Percentiles rank a stretch among this genome's conserved stretches.
phyloP scores from a whole-genome alignment of 192 early-diverging fungal genomes.

The Podila horticola region DNA sequence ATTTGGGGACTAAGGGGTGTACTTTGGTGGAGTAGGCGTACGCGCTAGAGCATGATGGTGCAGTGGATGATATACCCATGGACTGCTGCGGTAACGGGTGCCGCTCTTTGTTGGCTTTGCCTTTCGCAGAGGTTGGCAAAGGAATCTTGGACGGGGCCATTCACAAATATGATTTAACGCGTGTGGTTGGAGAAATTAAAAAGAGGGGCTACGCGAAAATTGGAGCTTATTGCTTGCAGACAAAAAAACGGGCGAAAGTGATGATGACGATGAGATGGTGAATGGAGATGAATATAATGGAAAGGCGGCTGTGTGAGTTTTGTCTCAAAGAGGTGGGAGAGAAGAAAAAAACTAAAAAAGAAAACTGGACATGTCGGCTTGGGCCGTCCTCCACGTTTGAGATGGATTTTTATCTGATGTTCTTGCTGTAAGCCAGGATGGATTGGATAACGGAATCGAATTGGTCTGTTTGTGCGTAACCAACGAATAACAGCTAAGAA shows the following conservation, averaged over 20 bases:
- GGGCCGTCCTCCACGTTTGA: no score
- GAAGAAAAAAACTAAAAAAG: background rate
- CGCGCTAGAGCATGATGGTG: no score
- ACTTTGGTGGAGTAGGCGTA: no score
- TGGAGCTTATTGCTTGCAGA: no score
- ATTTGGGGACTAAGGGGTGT: no score
- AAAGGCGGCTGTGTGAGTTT: background rate
- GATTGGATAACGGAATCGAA: slow-evolving; percentile 23
- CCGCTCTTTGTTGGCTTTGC: slow-evolving; percentile 1
- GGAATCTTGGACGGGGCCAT: slow-evolving; percentile 26
- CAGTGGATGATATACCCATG: no score
- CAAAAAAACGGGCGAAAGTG: no score
- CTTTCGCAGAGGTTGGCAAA: background rate
- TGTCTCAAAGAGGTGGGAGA: background rate
- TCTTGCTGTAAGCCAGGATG: slow-evolving; percentile 4
- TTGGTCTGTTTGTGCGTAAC: background rate
- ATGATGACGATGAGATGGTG: no score
- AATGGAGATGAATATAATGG: background rate
- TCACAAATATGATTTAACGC: background rate
- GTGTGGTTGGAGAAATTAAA: background rate
- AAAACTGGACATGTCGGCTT: background rate
- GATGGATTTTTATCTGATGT: background rate
- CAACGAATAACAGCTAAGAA: no score
- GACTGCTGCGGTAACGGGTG: background rate
- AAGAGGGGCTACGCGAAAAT: no score